These are phyloP conservation scores for Nematocida sp. DNA, from an alignment of 371 early-diverging fungal species.

Conservation along the genomic window DNA sequence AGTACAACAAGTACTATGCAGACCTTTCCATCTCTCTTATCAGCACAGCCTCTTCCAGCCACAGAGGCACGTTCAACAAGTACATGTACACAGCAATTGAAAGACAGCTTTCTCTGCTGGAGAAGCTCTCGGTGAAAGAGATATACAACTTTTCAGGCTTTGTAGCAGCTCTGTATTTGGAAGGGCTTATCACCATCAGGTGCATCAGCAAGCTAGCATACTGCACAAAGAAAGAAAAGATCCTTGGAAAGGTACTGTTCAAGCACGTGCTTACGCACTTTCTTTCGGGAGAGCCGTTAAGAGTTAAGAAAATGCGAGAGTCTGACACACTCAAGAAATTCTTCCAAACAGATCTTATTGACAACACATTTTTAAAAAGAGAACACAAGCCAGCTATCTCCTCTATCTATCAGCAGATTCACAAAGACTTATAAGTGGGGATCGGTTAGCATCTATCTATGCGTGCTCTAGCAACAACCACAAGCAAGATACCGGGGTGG, in stretches of 20 bases:
- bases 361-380: not conserved
- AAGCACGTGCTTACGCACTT: not conserved
- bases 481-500: no score
- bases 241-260: slow-evolving; percentile 6
- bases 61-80: slow-evolving; percentile 29
- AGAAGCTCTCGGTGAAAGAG: slow-evolving; percentile 12
- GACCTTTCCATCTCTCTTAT: slow-evolving; percentile 17
- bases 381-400: slow-evolving; percentile 2
- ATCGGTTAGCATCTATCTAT: no score
- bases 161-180: not conserved
- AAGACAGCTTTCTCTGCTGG: not conserved
- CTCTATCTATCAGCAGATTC: not conserved
- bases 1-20: slow-evolving; percentile 39
- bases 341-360: not conserved
- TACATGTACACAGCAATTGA: slow-evolving; percentile 34
- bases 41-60: slow-evolving; percentile 8
- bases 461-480: no score
- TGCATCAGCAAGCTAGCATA: not conserved
- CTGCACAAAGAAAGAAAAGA: slow-evolving; percentile 2
- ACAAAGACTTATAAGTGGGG: no score
- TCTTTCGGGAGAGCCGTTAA: not conserved
- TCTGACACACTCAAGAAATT: not conserved
- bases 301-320: not conserved
- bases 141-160: slow-evolving; percentile 35
- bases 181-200: not conserved